A percentile compares a stretch with the other conserved stretches of the same genome.
phyloP scores from a whole-genome alignment of 352 stramenopile genomes.

The Sclerospora graminicola region DNA sequence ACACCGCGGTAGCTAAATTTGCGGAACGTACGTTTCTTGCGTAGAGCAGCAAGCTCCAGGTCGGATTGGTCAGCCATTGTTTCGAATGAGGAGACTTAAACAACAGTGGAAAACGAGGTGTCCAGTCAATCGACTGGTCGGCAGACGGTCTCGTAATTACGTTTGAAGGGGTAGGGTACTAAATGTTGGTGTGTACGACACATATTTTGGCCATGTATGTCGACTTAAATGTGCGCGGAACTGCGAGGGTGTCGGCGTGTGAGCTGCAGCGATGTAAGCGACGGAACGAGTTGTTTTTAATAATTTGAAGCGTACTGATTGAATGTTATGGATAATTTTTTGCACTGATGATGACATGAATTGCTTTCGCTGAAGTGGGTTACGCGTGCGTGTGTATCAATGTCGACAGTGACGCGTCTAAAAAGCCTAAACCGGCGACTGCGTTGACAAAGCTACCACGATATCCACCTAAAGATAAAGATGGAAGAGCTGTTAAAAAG shows the following conservation, averaged over 20 bases:
- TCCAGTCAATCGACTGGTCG: slow-evolving; percentile 10
- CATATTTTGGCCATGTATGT: slow-evolving; percentile 33
- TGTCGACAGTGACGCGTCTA: slow-evolving; percentile 33
- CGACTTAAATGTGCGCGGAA: slow-evolving; percentile 63
- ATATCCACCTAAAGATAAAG: slow-evolving; percentile 21
- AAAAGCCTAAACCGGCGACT: slow-evolving; percentile 43
- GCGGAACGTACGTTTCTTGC: slow-evolving; percentile 99
- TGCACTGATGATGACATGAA: neutral
- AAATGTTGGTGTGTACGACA: slow-evolving; percentile 3
- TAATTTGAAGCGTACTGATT: neutral
- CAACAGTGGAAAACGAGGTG: neutral
- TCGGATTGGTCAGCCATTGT: slow-evolving; percentile 46
- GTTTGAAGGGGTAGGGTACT: neutral
- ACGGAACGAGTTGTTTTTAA: neutral
- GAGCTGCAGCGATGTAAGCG: slow-evolving; percentile 58
- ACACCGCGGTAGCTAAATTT: slow-evolving; percentile 99
- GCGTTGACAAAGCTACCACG: slow-evolving; percentile 24
- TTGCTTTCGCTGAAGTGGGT: slow-evolving; percentile 32
- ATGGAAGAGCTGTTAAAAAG: slow-evolving; percentile 44
- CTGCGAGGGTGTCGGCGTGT: slow-evolving; percentile 29
- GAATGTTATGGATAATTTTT: neutral
- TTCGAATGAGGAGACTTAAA: slow-evolving; percentile 20
- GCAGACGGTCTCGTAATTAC: slow-evolving; percentile 17
- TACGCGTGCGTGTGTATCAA: slow-evolving; percentile 56
- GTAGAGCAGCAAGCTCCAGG: slow-evolving; percentile 90